These are phyloP conservation scores for Myxozyma neglecta DNA, from an alignment of 805 yeast species.

Conservation along the genomic window DNA sequence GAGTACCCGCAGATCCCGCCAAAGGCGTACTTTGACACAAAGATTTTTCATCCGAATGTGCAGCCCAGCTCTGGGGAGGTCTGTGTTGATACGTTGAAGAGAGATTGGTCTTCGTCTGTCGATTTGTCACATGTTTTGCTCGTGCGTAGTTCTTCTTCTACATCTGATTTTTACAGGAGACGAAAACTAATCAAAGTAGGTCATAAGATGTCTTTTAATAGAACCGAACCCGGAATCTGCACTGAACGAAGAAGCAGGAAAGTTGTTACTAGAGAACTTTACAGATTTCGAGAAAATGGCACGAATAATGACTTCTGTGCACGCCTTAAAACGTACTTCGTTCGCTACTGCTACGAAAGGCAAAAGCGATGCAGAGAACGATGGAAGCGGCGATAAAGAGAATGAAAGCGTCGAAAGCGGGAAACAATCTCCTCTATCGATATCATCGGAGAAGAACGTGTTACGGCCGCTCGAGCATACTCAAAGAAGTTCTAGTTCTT, in stretches of 20 bases:
- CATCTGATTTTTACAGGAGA: background rate
- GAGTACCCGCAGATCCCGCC: constrained; percentile 52
- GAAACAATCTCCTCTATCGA: background rate
- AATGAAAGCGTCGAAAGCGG: too few species aligned
- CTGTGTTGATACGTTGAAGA: constrained; percentile 39
- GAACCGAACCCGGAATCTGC: constrained; percentile 41
- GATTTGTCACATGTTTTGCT: constrained; percentile 36
- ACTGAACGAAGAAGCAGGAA: constrained; percentile 39
- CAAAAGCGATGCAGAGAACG: background rate
- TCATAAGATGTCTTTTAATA: constrained; percentile 38
- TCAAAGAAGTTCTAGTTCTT: constrained; percentile 12
- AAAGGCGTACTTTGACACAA: constrained; percentile 42
- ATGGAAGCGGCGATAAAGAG: background rate
- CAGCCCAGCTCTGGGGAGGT: constrained; percentile 39
- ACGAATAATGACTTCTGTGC: constrained; percentile 37
- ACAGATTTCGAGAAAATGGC: constrained; percentile 36
- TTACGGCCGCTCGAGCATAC: constrained; percentile 22
- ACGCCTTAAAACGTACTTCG: constrained; percentile 32
- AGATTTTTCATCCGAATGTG: constrained; percentile 39
- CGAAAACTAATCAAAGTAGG: constrained; percentile 7
- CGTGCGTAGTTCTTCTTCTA: constrained; percentile 15
- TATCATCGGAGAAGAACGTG: constrained; percentile 7
- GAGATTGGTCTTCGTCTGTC: constrained; percentile 37
- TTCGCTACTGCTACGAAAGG: constrained; percentile 6
- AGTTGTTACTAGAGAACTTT: constrained; percentile 37